Conservation (phyloP, 1,284 basidiomycete species). For the Trichosporon ovoides region DNA sequence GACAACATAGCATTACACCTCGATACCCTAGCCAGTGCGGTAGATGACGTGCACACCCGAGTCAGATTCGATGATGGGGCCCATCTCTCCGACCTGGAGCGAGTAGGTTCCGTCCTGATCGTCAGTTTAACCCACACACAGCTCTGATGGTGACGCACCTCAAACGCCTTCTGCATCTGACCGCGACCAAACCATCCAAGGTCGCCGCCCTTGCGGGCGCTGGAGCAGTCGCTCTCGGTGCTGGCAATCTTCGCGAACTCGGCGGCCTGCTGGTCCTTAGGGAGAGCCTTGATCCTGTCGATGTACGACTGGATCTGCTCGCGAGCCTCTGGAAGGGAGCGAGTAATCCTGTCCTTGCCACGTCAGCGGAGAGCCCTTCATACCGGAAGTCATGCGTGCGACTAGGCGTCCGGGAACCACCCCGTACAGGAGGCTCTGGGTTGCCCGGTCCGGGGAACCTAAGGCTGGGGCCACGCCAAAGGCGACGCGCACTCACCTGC, state of each 20-base stretch:
- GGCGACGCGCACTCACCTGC: slow-evolving; percentile 58
- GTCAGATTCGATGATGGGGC: slow-evolving; percentile 81
- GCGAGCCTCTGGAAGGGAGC: slow-evolving; percentile 84
- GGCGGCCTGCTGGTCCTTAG: slow-evolving; percentile 52
- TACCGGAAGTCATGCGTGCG: too few species aligned
- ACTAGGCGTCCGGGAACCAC: too few species aligned
- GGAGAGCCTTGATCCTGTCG: slow-evolving; percentile 34
- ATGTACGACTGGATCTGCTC: slow-evolving; percentile 62
- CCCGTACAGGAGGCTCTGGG: too few species aligned
- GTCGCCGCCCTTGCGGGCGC: slow-evolving; percentile 72
- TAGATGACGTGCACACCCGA: slow-evolving; percentile 95
- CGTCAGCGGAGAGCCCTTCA: not conserved
- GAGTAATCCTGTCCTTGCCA: slow-evolving; percentile 69
- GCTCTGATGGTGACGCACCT: slow-evolving; percentile 51
- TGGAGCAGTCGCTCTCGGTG: slow-evolving; percentile 79
- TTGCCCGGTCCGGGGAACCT: too few species aligned
- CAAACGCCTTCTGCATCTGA: slow-evolving; percentile 98
- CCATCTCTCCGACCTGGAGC: slow-evolving; percentile 76
- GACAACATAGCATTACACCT: not conserved
- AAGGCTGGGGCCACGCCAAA: not conserved
- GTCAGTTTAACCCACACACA: not conserved
- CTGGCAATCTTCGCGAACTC: slow-evolving; percentile 72
- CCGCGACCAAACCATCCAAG: slow-evolving; percentile 78
- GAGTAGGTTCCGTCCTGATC: slow-evolving; percentile 67
- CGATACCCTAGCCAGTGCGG: slow-evolving; percentile 68